Percentiles rank a stretch among this genome's conserved stretches.
phyloP scores from a whole-genome alignment of 192 early-diverging fungal genomes.

The Lunasporangiospora selenospora region DNA sequence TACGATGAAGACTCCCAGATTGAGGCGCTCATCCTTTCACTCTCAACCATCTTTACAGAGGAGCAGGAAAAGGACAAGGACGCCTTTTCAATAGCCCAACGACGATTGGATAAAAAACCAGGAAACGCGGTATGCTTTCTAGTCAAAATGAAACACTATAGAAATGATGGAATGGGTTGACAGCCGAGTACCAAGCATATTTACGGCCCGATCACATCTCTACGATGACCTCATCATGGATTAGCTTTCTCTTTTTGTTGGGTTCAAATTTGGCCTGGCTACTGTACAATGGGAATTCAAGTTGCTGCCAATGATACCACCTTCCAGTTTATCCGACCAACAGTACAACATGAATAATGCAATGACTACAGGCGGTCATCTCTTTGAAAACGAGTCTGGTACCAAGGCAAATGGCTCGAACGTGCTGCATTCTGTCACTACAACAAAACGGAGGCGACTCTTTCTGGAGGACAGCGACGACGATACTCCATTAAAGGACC shows the following conservation, averaged over 20 bases:
- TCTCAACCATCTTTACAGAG: constrained; percentile 22
- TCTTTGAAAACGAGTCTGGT: not conserved
- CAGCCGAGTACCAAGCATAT: too few species aligned
- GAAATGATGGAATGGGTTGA: too few species aligned
- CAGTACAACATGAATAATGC: too few species aligned
- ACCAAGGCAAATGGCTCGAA: not conserved
- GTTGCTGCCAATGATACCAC: constrained; percentile 16
- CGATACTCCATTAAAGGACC: not conserved
- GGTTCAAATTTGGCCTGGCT: constrained; percentile 28
- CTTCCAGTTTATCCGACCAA: not conserved
- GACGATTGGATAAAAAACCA: too few species aligned
- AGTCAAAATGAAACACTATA: too few species aligned
- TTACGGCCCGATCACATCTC: too few species aligned
- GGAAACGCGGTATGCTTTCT: too few species aligned
- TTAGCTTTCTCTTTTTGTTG: constrained; percentile 12
- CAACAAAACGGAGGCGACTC: not conserved
- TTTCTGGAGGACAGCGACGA: constrained; percentile 15
- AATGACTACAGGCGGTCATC: too few species aligned
- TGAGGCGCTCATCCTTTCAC: constrained; percentile 26
- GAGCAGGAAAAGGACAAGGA: constrained; percentile 10
- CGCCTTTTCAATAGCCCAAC: too few species aligned
- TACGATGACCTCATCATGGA: too few species aligned
- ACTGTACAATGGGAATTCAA: constrained; percentile 41
- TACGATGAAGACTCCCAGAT: constrained; percentile 41
- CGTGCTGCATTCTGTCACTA: too few species aligned